Conservation (phyloP, 768 basidiomycete species). For the Pleurotus citrinopileatus region DNA sequence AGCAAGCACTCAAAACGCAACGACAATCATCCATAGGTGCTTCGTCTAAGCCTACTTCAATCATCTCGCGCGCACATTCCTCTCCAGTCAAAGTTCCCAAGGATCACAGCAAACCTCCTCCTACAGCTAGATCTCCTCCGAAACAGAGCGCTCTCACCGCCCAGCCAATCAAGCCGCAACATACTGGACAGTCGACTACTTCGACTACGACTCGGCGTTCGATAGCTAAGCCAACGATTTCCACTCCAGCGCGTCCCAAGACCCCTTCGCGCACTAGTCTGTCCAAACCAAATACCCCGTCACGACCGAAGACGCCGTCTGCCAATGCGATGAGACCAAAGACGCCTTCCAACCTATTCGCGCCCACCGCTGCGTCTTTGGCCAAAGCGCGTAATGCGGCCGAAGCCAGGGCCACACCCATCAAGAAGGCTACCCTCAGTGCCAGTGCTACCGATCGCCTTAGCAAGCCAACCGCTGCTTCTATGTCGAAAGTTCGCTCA, state of each 20-base stretch:
- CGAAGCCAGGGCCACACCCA: conserved; percentile 41
- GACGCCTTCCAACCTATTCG: conserved; percentile 54
- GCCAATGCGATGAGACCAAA: conserved; percentile 22
- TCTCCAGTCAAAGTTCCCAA: conserved; percentile 1
- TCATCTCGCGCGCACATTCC: conserved; percentile 1
- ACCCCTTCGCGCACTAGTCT: conserved; percentile 12
- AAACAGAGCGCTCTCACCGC: conserved; percentile 19
- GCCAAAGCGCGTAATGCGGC: conserved; percentile 61
- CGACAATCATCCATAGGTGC: background rate
- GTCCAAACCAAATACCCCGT: conserved; percentile 20
- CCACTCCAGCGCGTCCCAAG: conserved; percentile 15
- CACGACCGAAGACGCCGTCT: conserved; percentile 31
- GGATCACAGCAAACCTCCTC: background rate
- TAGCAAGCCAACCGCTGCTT: conserved; percentile 82
- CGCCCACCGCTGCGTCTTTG: conserved; percentile 81
- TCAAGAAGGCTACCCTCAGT: conserved; percentile 53
- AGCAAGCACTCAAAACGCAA: background rate
- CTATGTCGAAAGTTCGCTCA: conserved; percentile 56
- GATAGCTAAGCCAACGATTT: conserved; percentile 13
- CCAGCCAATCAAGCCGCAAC: conserved; percentile 31
- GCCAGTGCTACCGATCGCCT: conserved; percentile 60
- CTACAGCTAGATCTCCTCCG: conserved; percentile 14
- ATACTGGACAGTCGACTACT: conserved; percentile 34
- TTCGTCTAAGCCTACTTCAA: conserved; percentile 3
- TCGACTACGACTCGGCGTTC: conserved; percentile 26